Evolutionary conservation across 345 rosid genomes (phyloP).

Genomic region (Tarenaya hassleriana): DNA sequence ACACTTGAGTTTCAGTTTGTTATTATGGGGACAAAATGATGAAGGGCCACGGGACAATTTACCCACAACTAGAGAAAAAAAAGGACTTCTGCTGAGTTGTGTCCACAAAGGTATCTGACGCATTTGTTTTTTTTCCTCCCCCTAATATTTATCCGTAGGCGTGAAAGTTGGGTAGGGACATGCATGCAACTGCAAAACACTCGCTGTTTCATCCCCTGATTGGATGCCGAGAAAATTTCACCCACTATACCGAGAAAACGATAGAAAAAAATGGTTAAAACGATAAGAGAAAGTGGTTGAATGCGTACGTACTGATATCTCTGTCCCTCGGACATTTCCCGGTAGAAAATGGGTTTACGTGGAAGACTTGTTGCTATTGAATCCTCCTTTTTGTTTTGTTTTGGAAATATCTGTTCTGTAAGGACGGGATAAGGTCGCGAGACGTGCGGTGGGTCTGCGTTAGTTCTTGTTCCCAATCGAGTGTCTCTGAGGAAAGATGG

Average conservation of each 20-base stretch:
- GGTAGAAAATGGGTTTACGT: not conserved
- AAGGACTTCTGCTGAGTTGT: constrained; percentile 3
- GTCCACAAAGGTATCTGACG: constrained; percentile 18
- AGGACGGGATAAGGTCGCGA: no score
- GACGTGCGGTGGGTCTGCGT: no score
- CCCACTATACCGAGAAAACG: not conserved
- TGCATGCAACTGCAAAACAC: constrained; percentile 7
- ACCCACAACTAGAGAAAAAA: not conserved
- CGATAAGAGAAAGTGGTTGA: no score
- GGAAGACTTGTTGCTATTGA: no score
- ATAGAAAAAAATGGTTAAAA: constrained; percentile 3
- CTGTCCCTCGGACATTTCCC: not conserved
- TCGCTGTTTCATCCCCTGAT: constrained; percentile 17
- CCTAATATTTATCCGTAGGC: constrained; percentile 9
- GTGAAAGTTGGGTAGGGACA: constrained; percentile 10
- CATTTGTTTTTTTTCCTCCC: no score
- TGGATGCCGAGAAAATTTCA: constrained; percentile 11
- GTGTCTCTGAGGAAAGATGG: not conserved
- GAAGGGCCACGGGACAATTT: no score
- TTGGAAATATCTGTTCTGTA: no score
- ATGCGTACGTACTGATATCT: no score
- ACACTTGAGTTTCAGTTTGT: no score
- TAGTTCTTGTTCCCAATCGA: not conserved
- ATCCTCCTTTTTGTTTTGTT: no score
- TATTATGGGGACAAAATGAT: no score